Conservation (phyloP, 805 yeast genomes). For the Scheffersomyces amazonensis region DNA sequence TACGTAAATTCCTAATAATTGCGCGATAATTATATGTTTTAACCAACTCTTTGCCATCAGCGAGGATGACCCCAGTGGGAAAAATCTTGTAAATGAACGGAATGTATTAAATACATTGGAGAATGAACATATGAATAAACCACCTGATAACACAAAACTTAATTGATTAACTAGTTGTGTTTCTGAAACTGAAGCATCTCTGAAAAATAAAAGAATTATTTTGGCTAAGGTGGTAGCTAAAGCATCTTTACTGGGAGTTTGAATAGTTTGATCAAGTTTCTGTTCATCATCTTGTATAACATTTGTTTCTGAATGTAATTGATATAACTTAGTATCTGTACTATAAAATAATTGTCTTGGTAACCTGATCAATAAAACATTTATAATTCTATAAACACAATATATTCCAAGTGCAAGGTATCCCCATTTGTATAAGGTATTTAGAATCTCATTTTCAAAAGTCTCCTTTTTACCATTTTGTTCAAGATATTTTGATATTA, state of each 20-base stretch:
- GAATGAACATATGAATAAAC: constrained; percentile 59
- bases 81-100: constrained; percentile 42
- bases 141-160: constrained; percentile 53
- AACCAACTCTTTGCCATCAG: constrained; percentile 25
- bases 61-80: constrained; percentile 19
- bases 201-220: constrained; percentile 24
- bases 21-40: constrained; percentile 37
- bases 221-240: constrained; percentile 48
- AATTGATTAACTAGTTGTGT: constrained; percentile 43
- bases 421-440: constrained; percentile 10
- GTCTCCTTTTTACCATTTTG: constrained; percentile 6
- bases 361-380: constrained; percentile 38
- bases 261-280: constrained; percentile 3
- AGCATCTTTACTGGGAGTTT: constrained; percentile 32
- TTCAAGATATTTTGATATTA: constrained; percentile 12
- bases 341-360: constrained; percentile 25
- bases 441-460: constrained; percentile 3
- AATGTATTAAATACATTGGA: constrained; percentile 63
- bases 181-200: constrained; percentile 28
- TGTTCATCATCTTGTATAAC: background rate
- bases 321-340: background rate
- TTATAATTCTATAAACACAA: constrained; percentile 47
- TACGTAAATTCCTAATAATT: constrained; percentile 49
- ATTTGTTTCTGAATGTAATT: background rate
- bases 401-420: constrained; percentile 39